A percentile compares a stretch with the other conserved stretches of the same genome.
Evolutionary conservation across 176 grass and related monocot species (phyloP).

Genomic region (Oryza australiensis): DNA sequence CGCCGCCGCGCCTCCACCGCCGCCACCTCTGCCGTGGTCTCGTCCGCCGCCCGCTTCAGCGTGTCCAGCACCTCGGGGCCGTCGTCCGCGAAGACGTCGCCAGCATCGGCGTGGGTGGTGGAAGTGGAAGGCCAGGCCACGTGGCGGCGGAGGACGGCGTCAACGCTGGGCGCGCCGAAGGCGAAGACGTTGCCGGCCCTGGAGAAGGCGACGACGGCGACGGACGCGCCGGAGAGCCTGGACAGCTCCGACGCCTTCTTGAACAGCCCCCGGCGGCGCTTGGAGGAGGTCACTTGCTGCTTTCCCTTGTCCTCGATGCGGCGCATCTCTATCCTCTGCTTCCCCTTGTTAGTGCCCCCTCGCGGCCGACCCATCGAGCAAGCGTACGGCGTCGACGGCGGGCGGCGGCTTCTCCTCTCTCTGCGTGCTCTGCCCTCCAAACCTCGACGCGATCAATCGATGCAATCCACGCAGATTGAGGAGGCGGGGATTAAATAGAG

Average conservation of each 20-base stretch:
- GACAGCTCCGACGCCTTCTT: constrained; percentile 67
- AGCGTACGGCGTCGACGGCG: too few species aligned
- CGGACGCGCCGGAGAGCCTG: constrained; percentile 47
- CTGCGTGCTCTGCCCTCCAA: too few species aligned
- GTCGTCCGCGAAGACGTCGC: neutral
- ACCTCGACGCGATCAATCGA: too few species aligned
- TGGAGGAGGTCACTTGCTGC: constrained; percentile 37
- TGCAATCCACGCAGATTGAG: too few species aligned
- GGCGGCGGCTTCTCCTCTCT: too few species aligned
- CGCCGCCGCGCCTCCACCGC: neutral
- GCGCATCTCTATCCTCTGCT: constrained; percentile 16
- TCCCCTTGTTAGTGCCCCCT: neutral
- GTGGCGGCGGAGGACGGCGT: neutral
- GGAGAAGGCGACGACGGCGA: constrained; percentile 60
- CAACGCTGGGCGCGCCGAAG: constrained; percentile 3
- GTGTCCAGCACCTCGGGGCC: neutral
- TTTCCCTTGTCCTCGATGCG: constrained; percentile 17
- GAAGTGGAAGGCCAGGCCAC: too few species aligned
- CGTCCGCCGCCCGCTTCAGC: neutral
- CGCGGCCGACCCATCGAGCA: constrained; percentile 12
- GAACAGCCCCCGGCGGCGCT: constrained; percentile 36
- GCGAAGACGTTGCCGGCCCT: constrained; percentile 18
- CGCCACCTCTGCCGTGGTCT: neutral
- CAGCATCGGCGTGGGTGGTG: too few species aligned
- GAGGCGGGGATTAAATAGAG: too few species aligned